phyloP scores from a whole-genome alignment of 257 asterid species.

The Nicotiana benthamiana region DNA sequence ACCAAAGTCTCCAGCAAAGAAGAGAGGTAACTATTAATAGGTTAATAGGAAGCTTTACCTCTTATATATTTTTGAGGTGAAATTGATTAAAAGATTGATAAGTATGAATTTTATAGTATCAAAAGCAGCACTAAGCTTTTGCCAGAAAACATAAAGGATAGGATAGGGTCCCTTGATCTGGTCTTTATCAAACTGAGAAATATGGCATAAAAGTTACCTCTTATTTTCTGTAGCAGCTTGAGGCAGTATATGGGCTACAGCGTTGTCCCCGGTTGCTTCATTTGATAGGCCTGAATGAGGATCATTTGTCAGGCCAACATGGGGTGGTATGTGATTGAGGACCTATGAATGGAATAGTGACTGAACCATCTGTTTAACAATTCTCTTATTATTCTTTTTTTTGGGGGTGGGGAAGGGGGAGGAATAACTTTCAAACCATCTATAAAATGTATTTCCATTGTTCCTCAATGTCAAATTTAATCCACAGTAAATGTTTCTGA shows the following conservation, averaged over 20 bases:
- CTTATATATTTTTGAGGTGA: background rate
- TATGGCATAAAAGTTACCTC: constrained; percentile 38
- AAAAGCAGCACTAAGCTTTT: background rate
- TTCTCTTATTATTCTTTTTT: background rate
- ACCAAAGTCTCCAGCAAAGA: background rate
- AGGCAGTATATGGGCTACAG: constrained; percentile 54
- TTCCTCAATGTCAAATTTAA: background rate
- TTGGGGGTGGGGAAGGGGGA: too few species aligned
- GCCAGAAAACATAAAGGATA: background rate
- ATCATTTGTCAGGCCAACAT: constrained; percentile 12
- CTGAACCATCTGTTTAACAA: background rate
- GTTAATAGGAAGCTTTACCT: background rate
- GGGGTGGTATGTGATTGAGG: background rate
- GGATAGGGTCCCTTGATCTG: background rate
- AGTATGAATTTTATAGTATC: background rate
- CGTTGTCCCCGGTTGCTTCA: constrained; percentile 39
- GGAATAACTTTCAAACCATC: background rate
- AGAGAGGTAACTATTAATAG: background rate
- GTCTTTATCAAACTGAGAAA: background rate
- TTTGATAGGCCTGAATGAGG: constrained; percentile 36
- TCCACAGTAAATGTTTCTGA: background rate
- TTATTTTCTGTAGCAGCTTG: constrained; percentile 75
- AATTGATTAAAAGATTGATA: background rate
- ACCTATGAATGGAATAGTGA: background rate
- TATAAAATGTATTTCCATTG: background rate